Percentiles rank a stretch among this genome's conserved stretches.
phyloP scores from a whole-genome alignment of 108 stramenopile genomes.

The Discostella pseudostelligera region DNA sequence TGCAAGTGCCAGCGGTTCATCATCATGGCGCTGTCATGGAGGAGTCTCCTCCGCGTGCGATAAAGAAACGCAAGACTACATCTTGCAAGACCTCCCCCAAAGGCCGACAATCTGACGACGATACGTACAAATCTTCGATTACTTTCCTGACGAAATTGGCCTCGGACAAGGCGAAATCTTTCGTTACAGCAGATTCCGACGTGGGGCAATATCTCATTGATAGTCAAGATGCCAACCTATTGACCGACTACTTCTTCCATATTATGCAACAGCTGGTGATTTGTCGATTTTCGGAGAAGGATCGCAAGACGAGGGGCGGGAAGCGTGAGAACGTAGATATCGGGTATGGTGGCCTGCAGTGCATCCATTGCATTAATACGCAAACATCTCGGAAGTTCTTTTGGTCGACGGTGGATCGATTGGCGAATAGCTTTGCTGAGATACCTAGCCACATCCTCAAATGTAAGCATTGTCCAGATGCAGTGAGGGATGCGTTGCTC shows the following conservation, averaged over 20 bases:
- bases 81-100: constrained; percentile 36
- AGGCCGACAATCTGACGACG: constrained; percentile 28
- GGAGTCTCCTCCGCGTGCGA: constrained; percentile 6
- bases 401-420: constrained; percentile 85
- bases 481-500: constrained; percentile 66
- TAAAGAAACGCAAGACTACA: constrained; percentile 9
- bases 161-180: constrained; percentile 14
- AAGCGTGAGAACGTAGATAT: constrained; percentile 82
- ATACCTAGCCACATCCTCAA: constrained; percentile 85
- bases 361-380: constrained; percentile 68
- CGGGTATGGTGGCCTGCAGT: constrained; percentile 87
- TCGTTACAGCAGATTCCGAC: constrained; percentile 19
- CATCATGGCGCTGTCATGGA: neutral
- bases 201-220: constrained; percentile 37
- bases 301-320: constrained; percentile 87
- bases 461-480: constrained; percentile 69
- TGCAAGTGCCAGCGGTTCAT: neutral
- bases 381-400: constrained; percentile 82
- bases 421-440: constrained; percentile 89
- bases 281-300: constrained; percentile 79
- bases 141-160: constrained; percentile 17
- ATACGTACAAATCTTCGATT: constrained; percentile 30
- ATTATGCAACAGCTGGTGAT: constrained; percentile 84
- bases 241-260: constrained; percentile 86
- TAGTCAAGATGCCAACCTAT: constrained; percentile 33